Conservation (phyloP, 805 yeast genomes). For the Ogataea siamensis region DNA sequence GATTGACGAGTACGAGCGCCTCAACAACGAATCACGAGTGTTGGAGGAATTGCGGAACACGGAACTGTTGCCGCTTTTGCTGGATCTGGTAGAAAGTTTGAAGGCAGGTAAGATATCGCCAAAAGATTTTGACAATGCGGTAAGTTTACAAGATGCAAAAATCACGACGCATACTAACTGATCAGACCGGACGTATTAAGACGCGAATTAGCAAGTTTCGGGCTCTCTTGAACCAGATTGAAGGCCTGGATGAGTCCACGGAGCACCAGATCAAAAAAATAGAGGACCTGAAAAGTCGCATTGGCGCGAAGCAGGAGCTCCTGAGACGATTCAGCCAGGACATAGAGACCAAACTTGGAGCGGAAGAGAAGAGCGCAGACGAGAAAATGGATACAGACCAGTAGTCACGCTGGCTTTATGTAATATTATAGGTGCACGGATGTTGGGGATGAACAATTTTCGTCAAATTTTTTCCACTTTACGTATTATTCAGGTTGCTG, state of each 20-base stretch:
- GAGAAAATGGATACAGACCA: conserved; percentile 6
- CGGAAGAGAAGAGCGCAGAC: not conserved
- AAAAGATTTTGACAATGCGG: conserved; percentile 42
- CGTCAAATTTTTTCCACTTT: conserved; percentile 13
- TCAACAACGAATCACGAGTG: conserved; percentile 23
- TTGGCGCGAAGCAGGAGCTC: conserved; percentile 27
- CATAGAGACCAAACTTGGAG: conserved; percentile 17
- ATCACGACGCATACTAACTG: conserved; percentile 10
- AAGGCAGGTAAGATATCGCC: conserved; percentile 40
- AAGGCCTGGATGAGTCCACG: conserved; percentile 44
- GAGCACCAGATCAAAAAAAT: conserved; percentile 36
- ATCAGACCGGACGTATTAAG: conserved; percentile 43
- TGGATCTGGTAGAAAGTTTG: conserved; percentile 41
- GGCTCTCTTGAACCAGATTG: conserved; percentile 38
- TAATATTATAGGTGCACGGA: conserved; percentile 7
- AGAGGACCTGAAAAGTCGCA: conserved; percentile 34
- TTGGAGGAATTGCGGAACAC: conserved; percentile 34
- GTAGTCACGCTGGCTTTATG: not conserved
- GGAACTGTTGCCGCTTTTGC: conserved; percentile 39
- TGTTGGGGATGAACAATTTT: conserved; percentile 7
- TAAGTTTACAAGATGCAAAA: conserved; percentile 20
- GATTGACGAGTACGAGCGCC: conserved; percentile 16
- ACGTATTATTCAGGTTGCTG: conserved; percentile 7
- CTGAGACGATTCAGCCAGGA: conserved; percentile 22
- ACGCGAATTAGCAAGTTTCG: conserved; percentile 39